Base-by-base conservation (phyloP, 495 filamentous ascomycete genomes). In the Clohesyomyces aquaticus region DNA sequence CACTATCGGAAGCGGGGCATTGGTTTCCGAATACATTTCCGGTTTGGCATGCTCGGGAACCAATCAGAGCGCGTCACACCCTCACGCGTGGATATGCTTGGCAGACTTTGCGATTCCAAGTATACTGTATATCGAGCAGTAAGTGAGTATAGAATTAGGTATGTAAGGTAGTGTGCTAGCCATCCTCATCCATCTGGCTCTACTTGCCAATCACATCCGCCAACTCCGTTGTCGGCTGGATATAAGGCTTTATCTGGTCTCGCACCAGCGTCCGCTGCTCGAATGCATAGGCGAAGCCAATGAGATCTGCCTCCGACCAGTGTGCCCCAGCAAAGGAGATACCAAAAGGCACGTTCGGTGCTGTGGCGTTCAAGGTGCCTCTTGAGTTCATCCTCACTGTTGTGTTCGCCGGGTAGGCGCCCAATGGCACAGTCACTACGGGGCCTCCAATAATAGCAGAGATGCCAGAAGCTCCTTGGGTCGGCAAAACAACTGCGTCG, bases 251-350 rank as follows among this genome's bases (percentile, higher is more conserved):
- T 0, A 83, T 71, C 42, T 75, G 73, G 49, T 77, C 63, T 50
- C 83, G 66, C 3, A 79, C 76, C 73, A 71, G 74, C n/a, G 84
- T 88, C 61, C 79, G 73, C 72, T 89, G 87, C 76, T 89, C 87
- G 73, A 81, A 88, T 19, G 85, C 86, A 75, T 86, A 88, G 27
- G 85, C 86, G 72, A 82, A 79, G n/a, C 81, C 83, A 51, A 90
- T 83, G 49, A 87, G 74, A 49, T 69, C 77, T 53, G 74, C 76
- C 72, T 85, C 81, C 48, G 77, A 80, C 74, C 79, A 90, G 43
- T 76, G 78, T 0, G 55, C 49, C 0, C 84, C 87, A 53, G 86
- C 66, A 72, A 89, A 88, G 32, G 78, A 78, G 29, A 88, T 69
- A 1, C 85, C 85, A 62, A 86, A 85, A 27, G 82, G 83, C 16